A percentile compares a stretch with the other conserved stretches of the same genome.
These are phyloP conservation scores for Chaetomiaceae sp. DNA, from an alignment of 2,329 filamentous ascomycete genomes.

Conservation along the genomic window DNA sequence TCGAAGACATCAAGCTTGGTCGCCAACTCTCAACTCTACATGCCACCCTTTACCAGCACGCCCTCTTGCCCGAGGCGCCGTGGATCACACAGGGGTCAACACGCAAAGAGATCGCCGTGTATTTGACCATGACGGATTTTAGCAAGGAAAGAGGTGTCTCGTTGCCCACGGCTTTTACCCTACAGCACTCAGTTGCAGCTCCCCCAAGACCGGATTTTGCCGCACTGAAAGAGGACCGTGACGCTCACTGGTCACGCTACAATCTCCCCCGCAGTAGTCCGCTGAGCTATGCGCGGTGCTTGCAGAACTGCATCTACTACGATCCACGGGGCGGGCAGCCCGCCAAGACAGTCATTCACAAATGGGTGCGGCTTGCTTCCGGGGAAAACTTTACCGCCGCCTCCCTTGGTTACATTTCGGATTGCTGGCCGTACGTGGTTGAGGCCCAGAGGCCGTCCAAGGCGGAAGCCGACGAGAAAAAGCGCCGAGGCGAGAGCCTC, in stretches of 20 bases:
- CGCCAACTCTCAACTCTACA: conserved; percentile 40
- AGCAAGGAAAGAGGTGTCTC: conserved; percentile 32
- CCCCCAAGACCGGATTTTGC: conserved; percentile 28
- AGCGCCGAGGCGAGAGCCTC: conserved; percentile 29
- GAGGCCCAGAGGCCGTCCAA: conserved; percentile 43
- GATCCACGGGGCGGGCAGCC: conserved; percentile 21
- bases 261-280: conserved; percentile 6
- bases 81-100: conserved; percentile 34
- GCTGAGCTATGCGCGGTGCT: conserved; percentile 25
- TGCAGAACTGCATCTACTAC: conserved; percentile 34
- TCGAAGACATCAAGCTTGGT: conserved; percentile 42
- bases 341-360: conserved; percentile 45
- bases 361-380: conserved; percentile 62
- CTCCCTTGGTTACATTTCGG: conserved; percentile 60
- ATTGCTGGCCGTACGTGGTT: conserved; percentile 65
- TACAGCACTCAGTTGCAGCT: conserved; percentile 15
- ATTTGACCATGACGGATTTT: conserved; percentile 39
- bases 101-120: conserved; percentile 34
- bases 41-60: conserved; percentile 39
- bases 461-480: conserved; percentile 8
- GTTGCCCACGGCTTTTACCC: conserved; percentile 28
- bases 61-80: conserved; percentile 31
- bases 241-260: conserved; percentile 31
- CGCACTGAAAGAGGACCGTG: conserved; percentile 24
- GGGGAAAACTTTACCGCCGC: conserved; percentile 60